Evolutionary conservation across 176 grass and related monocot genomes (phyloP), one percentile per base, ranked within the genome.

Genomic region (Leersia perrieri): DNA sequence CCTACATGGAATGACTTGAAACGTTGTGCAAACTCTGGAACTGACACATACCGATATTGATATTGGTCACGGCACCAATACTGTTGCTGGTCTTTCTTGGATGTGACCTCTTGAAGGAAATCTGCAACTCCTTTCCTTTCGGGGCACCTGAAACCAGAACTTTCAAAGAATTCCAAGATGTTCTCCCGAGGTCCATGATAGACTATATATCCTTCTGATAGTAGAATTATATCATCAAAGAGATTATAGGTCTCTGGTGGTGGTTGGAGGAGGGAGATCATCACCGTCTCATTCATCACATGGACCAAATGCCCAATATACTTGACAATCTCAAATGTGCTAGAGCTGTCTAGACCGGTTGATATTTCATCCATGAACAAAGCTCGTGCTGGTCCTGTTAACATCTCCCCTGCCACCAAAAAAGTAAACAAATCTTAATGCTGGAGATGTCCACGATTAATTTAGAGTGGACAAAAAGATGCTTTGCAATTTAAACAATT

Each of bases 341-440:
- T 94, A 49, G 89, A 86, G 28, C 92, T 94, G 79, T 94, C 92
- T 23, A 94, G 86, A 11, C 92, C 92, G 7, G 92, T 94, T 18
- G 92, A 94, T 73, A 94, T 94, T 74, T 94, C 92, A 27, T 94
- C 92, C 92, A 94, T 90, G 80, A 94, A 94, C 35, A 94, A 68
- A 51, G 92, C 92, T 53, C 66, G 86, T 73, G 92, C 92, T 13
- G 92, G 92, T 5, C 92, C 91, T 3, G 85, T 87, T 60, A 94
- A 23, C 88, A 94, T 94, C 72, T 94, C 92, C 11, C 92, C 92
- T 94, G 23, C 2, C 62, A 74, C 36, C 20, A 58, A 60, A 27
- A 15, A 27, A 31, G 47, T 51, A 20, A 20, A 45, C 28, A 45
- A 60, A 45, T 11, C 12, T 7, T 7, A 16, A 77, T 5, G 22